Percentiles rank a stretch among this genome's conserved stretches.
These are phyloP conservation scores for Geranium incanum DNA, from an alignment of 441 rosid genomes.

Conservation along the genomic window DNA sequence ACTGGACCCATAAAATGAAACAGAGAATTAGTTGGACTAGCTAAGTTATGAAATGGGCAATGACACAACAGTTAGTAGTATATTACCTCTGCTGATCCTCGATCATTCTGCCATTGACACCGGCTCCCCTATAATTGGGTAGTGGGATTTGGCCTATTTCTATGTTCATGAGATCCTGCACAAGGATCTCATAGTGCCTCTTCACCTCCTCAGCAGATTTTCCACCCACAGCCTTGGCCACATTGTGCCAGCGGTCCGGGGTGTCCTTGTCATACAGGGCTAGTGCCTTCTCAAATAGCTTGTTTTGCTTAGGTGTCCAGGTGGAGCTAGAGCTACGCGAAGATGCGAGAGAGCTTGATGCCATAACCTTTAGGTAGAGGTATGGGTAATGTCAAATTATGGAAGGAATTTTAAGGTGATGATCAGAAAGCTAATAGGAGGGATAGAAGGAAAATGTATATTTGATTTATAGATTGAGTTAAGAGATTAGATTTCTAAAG, in stretches of 20 bases:
- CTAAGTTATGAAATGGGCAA: not conserved
- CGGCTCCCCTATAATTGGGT: slow-evolving; percentile 43
- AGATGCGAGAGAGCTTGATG: slow-evolving; percentile 30
- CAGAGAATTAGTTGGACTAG: too few species aligned
- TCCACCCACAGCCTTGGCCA: slow-evolving; percentile 48
- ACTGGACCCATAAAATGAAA: too few species aligned
- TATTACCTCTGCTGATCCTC: slow-evolving; percentile 51
- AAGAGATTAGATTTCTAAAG: too few species aligned
- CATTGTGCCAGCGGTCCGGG: slow-evolving; percentile 63
- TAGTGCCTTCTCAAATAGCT: slow-evolving; percentile 56
- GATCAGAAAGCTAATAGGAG: too few species aligned
- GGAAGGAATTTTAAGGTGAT: too few species aligned
- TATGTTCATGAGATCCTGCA: slow-evolving; percentile 46
- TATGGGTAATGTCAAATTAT: too few species aligned
- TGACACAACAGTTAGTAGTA: not conserved
- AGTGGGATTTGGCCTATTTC: slow-evolving; percentile 50
- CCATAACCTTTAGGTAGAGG: slow-evolving; percentile 29
- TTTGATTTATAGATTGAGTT: too few species aligned
- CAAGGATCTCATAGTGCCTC: slow-evolving; percentile 51
- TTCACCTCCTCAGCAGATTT: slow-evolving; percentile 60
- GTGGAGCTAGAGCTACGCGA: slow-evolving; percentile 32
- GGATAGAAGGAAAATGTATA: too few species aligned
- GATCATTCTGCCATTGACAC: slow-evolving; percentile 24
- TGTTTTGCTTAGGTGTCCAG: slow-evolving; percentile 56
- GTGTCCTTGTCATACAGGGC: slow-evolving; percentile 59